A percentile compares a stretch with the other conserved stretches of the same genome.
phyloP scores from a whole-genome alignment of 208 protist species.

The Acanthamoeba polyphaga region DNA sequence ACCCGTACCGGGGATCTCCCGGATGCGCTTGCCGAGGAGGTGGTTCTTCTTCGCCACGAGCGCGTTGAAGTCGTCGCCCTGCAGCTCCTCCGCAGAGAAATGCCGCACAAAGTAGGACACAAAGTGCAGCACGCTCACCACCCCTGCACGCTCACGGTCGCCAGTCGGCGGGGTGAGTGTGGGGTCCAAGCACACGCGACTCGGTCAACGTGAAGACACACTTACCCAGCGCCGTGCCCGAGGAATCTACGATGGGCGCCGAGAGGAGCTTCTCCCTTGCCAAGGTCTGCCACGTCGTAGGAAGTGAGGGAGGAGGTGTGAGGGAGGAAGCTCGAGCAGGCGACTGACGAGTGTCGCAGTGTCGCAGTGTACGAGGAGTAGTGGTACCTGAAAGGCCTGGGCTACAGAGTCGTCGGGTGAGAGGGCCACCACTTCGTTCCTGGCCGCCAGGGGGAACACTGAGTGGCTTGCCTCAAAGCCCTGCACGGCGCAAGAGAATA shows the following conservation, averaged over 20 bases:
- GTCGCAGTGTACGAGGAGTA: no score
- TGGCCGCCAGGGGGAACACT: not conserved
- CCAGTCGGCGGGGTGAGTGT: not conserved
- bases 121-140: conserved; percentile 69
- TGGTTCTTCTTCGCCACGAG: conserved; percentile 54
- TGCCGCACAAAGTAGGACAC: conserved; percentile 45
- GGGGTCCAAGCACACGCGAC: not conserved
- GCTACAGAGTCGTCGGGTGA: not conserved
- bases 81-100: conserved; percentile 61
- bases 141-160: not conserved
- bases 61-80: not conserved
- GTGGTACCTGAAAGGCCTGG: not conserved
- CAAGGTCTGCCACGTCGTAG: not conserved
- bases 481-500: not conserved
- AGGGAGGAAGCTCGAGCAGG: no score
- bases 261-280: not conserved
- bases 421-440: conserved; percentile 4
- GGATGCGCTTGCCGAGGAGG: not conserved
- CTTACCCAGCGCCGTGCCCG: not conserved
- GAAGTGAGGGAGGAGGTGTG: not conserved
- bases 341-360: no score
- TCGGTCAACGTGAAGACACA: not conserved
- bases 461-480: conserved; percentile 62
- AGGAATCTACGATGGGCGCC: not conserved
- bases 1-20: not conserved